These are phyloP conservation scores for Gossypium gossypioides DNA, from an alignment of 441 rosid genomes.

Conservation along the genomic window DNA sequence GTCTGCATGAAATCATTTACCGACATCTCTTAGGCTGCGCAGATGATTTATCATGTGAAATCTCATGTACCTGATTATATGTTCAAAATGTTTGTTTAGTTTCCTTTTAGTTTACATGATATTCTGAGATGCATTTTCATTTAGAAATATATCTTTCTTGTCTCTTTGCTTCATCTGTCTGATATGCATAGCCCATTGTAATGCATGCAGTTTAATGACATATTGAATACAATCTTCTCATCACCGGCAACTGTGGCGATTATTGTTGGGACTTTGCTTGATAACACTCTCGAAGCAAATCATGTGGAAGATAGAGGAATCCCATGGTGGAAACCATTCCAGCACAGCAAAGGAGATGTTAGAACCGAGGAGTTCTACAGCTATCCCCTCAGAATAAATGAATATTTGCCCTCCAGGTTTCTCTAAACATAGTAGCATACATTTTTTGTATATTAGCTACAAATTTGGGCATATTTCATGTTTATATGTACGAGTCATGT, in stretches of 20 bases:
- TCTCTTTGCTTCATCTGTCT: not conserved
- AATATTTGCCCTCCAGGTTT: conserved; percentile 58
- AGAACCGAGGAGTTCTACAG: conserved; percentile 72
- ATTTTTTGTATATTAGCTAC: conserved; percentile 17
- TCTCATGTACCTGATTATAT: not conserved
- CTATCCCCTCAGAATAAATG: conserved; percentile 45
- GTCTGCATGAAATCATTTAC: no score
- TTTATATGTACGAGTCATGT: conserved; percentile 17
- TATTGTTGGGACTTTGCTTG: conserved; percentile 54
- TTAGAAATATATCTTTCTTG: not conserved
- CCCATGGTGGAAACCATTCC: conserved; percentile 89
- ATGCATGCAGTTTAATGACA: conserved; percentile 71
- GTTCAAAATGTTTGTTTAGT: not conserved
- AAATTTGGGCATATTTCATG: conserved; percentile 12
- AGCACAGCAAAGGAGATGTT: conserved; percentile 44
- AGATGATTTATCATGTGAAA: not conserved
- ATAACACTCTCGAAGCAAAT: conserved; percentile 62
- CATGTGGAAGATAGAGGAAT: conserved; percentile 48
- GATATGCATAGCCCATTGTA: not conserved
- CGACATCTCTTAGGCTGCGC: not conserved
- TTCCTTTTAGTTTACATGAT: not conserved
- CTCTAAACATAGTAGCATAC: conserved; percentile 18
- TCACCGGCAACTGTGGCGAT: conserved; percentile 73
- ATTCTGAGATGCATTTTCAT: not conserved
- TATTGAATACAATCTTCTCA: conserved; percentile 73